Evolutionary conservation across 805 yeast species (phyloP), one percentile per base, ranked within the genome.

Genomic region (Wickerhamiella lipophila): DNA sequence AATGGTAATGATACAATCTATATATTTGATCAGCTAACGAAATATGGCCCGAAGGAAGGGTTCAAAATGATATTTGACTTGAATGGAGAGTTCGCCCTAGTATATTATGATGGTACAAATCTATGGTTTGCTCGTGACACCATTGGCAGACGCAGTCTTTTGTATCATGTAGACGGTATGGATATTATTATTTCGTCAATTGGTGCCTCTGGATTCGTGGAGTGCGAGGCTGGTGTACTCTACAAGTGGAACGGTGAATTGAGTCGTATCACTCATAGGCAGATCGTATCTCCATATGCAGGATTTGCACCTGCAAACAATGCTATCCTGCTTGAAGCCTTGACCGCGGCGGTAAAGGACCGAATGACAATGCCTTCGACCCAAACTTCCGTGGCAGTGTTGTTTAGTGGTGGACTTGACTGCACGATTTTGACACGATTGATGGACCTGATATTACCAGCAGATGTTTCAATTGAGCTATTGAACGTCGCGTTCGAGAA

Each of bases 341-440:
- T 58, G 16, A 35, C n/a, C n/a, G 27, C 46, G 3, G 53, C 60
- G 8, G 57, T 55, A 3, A 22, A 22, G 3, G 18, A 30, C 8
- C 52, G 61, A 3, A 32, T 50, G 12, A 53, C 46, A 12, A n/a
- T 42, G n/a, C 54, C 41, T 1, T 21, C 35, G 4, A 47, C 46
- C 1, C 62, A 64, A 5, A 64, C 38, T 4, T 9, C 36, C 1
- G 45, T 79, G 39, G 82, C 83, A 0, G 68, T 92, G 0, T 64
- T 92, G 27, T 92, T 88, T 60, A 85, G 96, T 40, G 99, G 99
- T 1, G 99, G 99, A 0, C 68, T 92, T 3, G 99, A 92, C 60
- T 92, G 98, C 62, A 81, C 96, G 0, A 64, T 89, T 0, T 58
- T 92, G 21, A 87, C 94, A 0, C 42, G 75, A 63, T 3, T 65